Base-by-base conservation (phyloP, 768 basidiomycete species). In the Clavulina sp. region DNA sequence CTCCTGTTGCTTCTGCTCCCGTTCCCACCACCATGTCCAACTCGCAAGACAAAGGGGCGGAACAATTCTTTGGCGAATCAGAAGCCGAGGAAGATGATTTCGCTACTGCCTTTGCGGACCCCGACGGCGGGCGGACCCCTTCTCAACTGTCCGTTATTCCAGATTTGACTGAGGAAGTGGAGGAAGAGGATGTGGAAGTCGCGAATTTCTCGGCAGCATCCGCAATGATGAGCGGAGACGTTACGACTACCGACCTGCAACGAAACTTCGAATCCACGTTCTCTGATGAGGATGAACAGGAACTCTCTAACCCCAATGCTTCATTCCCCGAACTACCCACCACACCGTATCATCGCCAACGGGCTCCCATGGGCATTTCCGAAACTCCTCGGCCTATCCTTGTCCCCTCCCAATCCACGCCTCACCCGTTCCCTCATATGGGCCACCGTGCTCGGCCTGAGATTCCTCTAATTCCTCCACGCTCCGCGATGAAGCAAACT, bases 21-120 rank as follows among this genome's bases (percentile, higher is more conserved):
- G 32, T 71, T 77, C 23, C 73, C 73, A 46, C 75, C 73, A 47
- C 64, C 59, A 34, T 65, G 66, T 2, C n/a, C n/a, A n/a, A n/a
- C n/a, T n/a, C n/a, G n/a, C n/a, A 19, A 38, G 34, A 19, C 9
- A 19, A 19, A 38, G 34, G 19, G 19, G 34, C 7, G 34, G 34
- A 19, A 19, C 9, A 19, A 38, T 49, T 49, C 18, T 23, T 30
- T 49, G 28, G 48, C 29, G 73, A 72, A 48, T 68, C 70, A 38
- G 61, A 62, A 4, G 68, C 65, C 6, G 52, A 36, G 26, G 57
- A 56, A 16, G 75, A 77, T 41, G 80, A 79, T 56, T 38, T 9
- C 4, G 24, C 4, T 3, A n/a, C n/a, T n/a, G n/a, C n/a, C n/a
- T 4, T 18, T 4, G 28, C 19, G 29, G 31, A 29, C 16, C 16